Evolutionary conservation across 257 asterid species (phyloP).

Genomic region (Knoxia roxburghii): DNA sequence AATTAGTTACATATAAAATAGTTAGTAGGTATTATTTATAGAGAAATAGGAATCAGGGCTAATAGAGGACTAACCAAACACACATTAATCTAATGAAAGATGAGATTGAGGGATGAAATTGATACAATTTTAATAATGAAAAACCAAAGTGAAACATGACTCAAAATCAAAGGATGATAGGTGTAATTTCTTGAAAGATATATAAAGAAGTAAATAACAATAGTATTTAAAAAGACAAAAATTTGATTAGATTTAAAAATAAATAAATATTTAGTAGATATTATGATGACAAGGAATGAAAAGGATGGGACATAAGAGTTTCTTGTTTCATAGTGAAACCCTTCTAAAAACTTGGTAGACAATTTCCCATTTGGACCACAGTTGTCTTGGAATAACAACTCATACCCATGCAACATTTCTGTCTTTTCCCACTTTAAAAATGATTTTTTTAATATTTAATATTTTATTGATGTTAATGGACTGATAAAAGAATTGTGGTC

Average conservation of each 20-base stretch:
- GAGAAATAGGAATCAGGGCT: too few relatives aligned
- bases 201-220: too few relatives aligned
- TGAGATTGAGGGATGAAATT: too few relatives aligned
- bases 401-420: conserved; percentile 1
- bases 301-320: conserved; percentile 16
- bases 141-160: too few relatives aligned
- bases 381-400: conserved; percentile 10
- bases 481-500: background rate
- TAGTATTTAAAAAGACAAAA: background rate
- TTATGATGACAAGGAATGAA: conserved; percentile 18
- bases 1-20: too few relatives aligned
- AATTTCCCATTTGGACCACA: conserved; percentile 6
- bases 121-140: too few relatives aligned
- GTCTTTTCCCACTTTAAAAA: background rate
- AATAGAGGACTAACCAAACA: too few relatives aligned
- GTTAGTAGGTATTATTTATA: too few relatives aligned
- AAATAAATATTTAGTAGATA: conserved; percentile 21
- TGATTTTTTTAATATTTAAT: background rate
- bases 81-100: too few relatives aligned
- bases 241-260: too few relatives aligned
- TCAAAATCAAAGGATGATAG: too few relatives aligned
- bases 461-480: background rate
- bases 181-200: too few relatives aligned
- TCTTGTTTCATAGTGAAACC: conserved; percentile 10
- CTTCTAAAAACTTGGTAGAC: conserved; percentile 3